These are phyloP conservation scores for Colletotrichum lini DNA, from an alignment of 2,329 filamentous ascomycete species.

Conservation along the genomic window DNA sequence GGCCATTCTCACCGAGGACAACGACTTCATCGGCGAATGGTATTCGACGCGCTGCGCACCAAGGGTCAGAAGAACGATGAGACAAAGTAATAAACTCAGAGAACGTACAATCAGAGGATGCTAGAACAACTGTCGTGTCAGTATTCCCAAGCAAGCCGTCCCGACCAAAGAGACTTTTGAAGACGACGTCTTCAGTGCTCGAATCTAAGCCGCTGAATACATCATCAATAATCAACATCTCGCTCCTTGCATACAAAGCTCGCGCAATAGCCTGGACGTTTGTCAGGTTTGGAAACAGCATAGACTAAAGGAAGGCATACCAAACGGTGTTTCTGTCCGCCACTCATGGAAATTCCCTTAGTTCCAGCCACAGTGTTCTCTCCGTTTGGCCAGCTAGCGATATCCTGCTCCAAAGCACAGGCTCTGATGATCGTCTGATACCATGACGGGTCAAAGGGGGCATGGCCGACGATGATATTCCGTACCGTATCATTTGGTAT, in stretches of 20 bases:
- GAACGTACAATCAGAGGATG: constrained; percentile 34
- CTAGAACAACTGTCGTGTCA: constrained; percentile 44
- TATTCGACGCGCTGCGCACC: constrained; percentile 33
- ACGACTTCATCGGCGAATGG: constrained; percentile 36
- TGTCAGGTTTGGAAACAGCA: neutral
- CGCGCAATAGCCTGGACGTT: constrained; percentile 46
- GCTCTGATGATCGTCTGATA: constrained; percentile 51
- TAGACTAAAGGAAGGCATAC: neutral
- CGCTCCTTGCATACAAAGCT: constrained; percentile 49
- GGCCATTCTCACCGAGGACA: constrained; percentile 24
- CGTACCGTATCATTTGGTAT: constrained; percentile 50
- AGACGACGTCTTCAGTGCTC: constrained; percentile 46
- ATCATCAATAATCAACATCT: constrained; percentile 49
- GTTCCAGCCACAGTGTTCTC: constrained; percentile 53
- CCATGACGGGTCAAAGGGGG: constrained; percentile 47
- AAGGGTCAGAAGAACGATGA: neutral
- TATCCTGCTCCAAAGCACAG: constrained; percentile 53
- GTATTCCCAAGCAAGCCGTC: constrained; percentile 45
- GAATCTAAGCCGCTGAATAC: constrained; percentile 52
- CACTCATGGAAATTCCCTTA: constrained; percentile 55
- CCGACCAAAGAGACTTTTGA: constrained; percentile 45
- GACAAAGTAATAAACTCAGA: fast-evolving
- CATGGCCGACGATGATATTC: constrained; percentile 52
- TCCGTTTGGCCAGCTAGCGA: constrained; percentile 49
- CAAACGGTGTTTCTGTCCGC: constrained; percentile 55